phyloP scores from a whole-genome alignment of 2,329 filamentous ascomycete species.

The Ophiostoma perfectum region DNA sequence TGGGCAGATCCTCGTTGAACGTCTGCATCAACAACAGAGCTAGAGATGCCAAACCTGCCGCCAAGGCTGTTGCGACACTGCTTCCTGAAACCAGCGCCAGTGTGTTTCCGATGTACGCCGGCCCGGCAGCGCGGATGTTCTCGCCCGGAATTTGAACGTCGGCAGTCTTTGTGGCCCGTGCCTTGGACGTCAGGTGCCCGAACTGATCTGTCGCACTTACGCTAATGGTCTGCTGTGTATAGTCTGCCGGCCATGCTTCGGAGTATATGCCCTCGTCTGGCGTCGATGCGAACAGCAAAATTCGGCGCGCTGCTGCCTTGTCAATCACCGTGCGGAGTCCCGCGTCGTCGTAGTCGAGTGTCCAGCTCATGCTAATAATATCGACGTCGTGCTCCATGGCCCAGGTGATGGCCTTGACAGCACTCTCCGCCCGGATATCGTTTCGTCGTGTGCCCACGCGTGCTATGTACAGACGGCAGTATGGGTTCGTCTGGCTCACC shows the following conservation, averaged over 20 bases:
- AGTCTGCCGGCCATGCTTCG: constrained; percentile 23
- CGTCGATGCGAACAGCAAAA: constrained; percentile 37
- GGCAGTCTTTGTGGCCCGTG: constrained; percentile 22
- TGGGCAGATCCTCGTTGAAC: constrained; percentile 5
- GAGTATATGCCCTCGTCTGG: constrained; percentile 30
- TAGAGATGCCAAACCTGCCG: constrained; percentile 32
- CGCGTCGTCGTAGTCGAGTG: constrained; percentile 24
- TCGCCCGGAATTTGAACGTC: constrained; percentile 18
- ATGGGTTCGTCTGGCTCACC: constrained; percentile 13
- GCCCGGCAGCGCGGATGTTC: constrained; percentile 9
- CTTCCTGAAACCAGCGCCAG: constrained; percentile 23
- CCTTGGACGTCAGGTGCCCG: constrained; percentile 26
- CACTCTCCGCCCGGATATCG: constrained; percentile 14
- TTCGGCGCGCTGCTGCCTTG: constrained; percentile 26
- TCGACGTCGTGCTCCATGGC: constrained; percentile 28
- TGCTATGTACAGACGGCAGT: constrained; percentile 21
- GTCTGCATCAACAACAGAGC: constrained; percentile 16
- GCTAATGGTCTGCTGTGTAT: constrained; percentile 26
- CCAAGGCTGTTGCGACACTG: constrained; percentile 32
- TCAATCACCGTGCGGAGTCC: constrained; percentile 31
- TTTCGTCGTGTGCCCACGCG: constrained; percentile 15
- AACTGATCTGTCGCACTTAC: constrained; percentile 31
- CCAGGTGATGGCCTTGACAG: constrained; percentile 14
- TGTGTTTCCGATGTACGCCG: constrained; percentile 10
- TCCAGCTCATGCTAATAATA: constrained; percentile 37